A percentile compares a stretch with the other conserved stretches of the same genome.
Conservation (phyloP, 139 green algal species). For the Nannochloris sp. region DNA sequence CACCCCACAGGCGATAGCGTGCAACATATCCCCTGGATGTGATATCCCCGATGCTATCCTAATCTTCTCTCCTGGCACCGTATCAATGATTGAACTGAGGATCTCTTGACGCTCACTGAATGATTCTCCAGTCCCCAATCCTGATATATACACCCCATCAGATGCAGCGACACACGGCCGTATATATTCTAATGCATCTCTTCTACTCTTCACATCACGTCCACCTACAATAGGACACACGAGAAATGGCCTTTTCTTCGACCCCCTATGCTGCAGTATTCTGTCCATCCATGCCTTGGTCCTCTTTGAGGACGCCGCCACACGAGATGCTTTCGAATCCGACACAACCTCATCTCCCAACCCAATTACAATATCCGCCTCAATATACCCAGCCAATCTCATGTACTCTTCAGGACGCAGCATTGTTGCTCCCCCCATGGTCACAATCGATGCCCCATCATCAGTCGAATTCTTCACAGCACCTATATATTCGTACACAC, state of each 20-base stretch:
- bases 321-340: slow-evolving; percentile 13
- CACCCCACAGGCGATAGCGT: slow-evolving; percentile 38
- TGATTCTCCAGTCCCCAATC: slow-evolving; percentile 55
- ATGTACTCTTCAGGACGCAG: slow-evolving; percentile 41
- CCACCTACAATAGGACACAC: neutral
- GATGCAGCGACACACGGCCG: neutral
- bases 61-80: slow-evolving; percentile 33
- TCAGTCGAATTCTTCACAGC: slow-evolving; percentile 13
- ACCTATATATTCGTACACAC: slow-evolving; percentile 40
- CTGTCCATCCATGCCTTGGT: slow-evolving; percentile 41
- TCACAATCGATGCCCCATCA: slow-evolving; percentile 10
- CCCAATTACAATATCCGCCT: slow-evolving; percentile 48
- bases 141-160: slow-evolving; percentile 46
- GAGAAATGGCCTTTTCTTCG: neutral
- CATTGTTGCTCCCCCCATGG: slow-evolving; percentile 24
- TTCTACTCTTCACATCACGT: neutral
- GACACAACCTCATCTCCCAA: slow-evolving; percentile 53
- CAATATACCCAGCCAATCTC: slow-evolving; percentile 31
- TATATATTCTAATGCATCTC: neutral
- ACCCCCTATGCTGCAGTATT: slow-evolving; percentile 28
- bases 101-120: slow-evolving; percentile 22
- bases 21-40: slow-evolving; percentile 42
- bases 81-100: slow-evolving; percentile 24
- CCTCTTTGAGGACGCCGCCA: slow-evolving; percentile 16
- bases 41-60: slow-evolving; percentile 31